phyloP scores from a whole-genome alignment of 2,329 filamentous ascomycete genomes.

The Trichocomaceae sp. region DNA sequence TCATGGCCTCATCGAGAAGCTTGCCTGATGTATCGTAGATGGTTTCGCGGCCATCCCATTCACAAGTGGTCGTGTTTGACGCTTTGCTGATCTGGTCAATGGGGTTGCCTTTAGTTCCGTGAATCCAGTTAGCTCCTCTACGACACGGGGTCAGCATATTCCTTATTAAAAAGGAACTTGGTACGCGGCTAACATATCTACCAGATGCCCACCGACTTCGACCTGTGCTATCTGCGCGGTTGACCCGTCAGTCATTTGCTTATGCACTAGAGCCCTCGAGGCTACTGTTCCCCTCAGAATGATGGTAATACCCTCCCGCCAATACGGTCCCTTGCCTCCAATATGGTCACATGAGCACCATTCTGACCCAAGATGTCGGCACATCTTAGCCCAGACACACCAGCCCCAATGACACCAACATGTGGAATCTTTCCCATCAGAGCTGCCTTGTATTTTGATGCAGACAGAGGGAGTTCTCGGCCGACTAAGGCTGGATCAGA shows the following conservation, averaged over 20 bases:
- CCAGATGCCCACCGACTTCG: conserved; percentile 42
- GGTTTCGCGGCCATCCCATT: conserved; percentile 47
- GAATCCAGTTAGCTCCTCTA: conserved; percentile 60
- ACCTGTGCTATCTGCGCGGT: conserved; percentile 44
- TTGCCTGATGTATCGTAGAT: conserved; percentile 45
- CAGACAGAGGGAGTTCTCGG: conserved; percentile 13
- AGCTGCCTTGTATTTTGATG: conserved; percentile 13
- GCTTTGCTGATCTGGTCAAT: conserved; percentile 51
- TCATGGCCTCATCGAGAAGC: conserved; percentile 29
- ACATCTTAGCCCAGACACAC: conserved; percentile 54
- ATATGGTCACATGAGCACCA: conserved; percentile 52
- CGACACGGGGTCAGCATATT: conserved; percentile 14
- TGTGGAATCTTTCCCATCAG: conserved; percentile 39
- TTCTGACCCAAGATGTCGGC: conserved; percentile 52
- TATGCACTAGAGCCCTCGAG: too few relatives aligned
- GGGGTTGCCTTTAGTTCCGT: conserved; percentile 55
- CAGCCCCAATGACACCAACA: conserved; percentile 56
- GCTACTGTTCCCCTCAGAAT: not conserved
- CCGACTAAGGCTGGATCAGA: conserved; percentile 10
- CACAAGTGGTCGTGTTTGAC: conserved; percentile 46
- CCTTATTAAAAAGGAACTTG: not conserved
- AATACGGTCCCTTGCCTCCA: conserved; percentile 53
- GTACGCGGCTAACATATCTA: conserved; percentile 46
- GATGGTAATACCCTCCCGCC: conserved; percentile 47
- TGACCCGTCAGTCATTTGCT: not conserved